A percentile compares a stretch with the other conserved stretches of the same genome.
Conservation (phyloP, 2,329 filamentous ascomycete species). For the Neophaeococcomyces mojaviensis region DNA sequence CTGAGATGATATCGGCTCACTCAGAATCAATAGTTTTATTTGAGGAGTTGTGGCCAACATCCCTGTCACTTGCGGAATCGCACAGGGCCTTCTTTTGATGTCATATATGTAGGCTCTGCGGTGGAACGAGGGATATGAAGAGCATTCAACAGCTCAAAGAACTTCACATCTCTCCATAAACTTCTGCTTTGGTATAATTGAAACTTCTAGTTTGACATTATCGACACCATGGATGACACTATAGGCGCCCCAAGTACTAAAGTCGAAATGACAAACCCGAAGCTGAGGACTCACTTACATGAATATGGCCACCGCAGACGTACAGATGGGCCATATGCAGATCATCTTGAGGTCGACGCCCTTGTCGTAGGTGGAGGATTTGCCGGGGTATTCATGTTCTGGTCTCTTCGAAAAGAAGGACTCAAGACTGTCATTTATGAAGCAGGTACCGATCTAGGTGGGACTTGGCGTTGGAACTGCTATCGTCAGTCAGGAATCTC, state of each 20-base stretch:
- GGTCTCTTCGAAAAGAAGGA: slow-evolving; percentile 45
- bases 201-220: background rate
- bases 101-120: background rate
- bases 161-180: background rate
- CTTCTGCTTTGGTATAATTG: background rate
- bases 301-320: slow-evolving; percentile 22
- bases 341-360: slow-evolving; percentile 12
- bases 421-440: slow-evolving; percentile 45
- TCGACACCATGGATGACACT: slow-evolving; percentile 12
- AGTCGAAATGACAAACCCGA: slow-evolving; percentile 12
- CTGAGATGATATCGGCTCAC: background rate
- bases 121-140: background rate
- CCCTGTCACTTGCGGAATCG: background rate
- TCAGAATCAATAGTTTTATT: background rate
- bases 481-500: slow-evolving; percentile 31
- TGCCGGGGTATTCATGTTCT: slow-evolving; percentile 44
- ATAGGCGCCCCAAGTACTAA: background rate
- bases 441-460: slow-evolving; percentile 38
- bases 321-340: slow-evolving; percentile 25
- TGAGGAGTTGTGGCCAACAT: background rate
- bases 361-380: slow-evolving; percentile 26
- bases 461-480: slow-evolving; percentile 39
- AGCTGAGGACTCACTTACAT: slow-evolving; percentile 20
- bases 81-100: background rate
- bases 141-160: slow-evolving; percentile 1